Evolutionary conservation across 768 basidiomycete species (phyloP).

Genomic region (Tephrocybe sp.): DNA sequence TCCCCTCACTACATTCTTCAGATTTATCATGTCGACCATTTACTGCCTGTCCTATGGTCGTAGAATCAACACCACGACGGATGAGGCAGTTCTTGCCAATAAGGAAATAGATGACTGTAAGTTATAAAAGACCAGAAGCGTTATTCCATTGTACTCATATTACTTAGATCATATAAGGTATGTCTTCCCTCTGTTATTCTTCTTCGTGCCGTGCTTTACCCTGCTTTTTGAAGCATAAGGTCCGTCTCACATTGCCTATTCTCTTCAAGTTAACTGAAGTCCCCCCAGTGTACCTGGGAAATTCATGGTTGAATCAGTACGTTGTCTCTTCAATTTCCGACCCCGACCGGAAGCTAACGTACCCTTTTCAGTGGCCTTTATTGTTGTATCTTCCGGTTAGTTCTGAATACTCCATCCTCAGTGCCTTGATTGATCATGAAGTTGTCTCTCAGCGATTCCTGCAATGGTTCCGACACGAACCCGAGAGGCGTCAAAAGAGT

Average conservation of each 20-base stretch:
- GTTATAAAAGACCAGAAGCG: too few relatives aligned
- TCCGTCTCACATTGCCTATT: background rate
- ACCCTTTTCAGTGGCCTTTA: conserved; percentile 7
- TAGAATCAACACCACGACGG: conserved; percentile 5
- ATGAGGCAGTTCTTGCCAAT: conserved; percentile 6
- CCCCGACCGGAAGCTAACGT: background rate
- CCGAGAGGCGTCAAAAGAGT: conserved; percentile 31
- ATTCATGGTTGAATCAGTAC: conserved; percentile 7
- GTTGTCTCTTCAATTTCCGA: background rate
- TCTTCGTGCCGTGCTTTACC: background rate
- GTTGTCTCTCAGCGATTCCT: conserved; percentile 32
- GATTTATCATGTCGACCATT: conserved; percentile 13
- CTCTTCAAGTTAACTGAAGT: background rate
- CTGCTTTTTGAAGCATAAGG: background rate
- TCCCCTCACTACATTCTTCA: background rate
- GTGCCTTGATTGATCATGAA: too few relatives aligned
- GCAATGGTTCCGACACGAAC: conserved; percentile 43
- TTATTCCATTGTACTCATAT: background rate
- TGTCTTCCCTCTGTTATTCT: background rate
- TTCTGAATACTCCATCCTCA: too few relatives aligned
- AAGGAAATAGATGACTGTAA: conserved; percentile 5
- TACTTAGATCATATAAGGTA: background rate
- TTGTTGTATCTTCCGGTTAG: conserved; percentile 13
- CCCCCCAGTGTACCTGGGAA: conserved; percentile 2
- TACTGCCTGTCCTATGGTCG: conserved; percentile 14